phyloP scores from a whole-genome alignment of 1,139 yeast species.

The Scheffersomyces lignicola region DNA sequence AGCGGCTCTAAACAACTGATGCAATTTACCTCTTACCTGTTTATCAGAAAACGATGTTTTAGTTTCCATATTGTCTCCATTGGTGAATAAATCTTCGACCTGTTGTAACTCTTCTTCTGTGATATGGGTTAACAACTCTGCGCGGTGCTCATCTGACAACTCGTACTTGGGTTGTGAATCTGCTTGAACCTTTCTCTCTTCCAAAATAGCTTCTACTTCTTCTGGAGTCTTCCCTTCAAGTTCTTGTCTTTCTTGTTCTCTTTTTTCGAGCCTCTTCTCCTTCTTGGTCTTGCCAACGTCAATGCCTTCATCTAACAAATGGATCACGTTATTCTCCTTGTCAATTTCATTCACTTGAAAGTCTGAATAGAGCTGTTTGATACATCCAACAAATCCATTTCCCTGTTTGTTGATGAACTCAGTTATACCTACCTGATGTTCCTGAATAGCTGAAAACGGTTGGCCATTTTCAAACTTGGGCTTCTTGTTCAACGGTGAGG shows the following conservation, averaged over 20 bases:
- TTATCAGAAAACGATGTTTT: constrained; percentile 63
- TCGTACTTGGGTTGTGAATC: constrained; percentile 33
- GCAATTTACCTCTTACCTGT: constrained; percentile 70
- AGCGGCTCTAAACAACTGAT: constrained; percentile 70
- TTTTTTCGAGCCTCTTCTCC: constrained; percentile 50
- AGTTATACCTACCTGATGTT: constrained; percentile 83
- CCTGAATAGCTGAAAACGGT: constrained; percentile 34
- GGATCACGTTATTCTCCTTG: constrained; percentile 66
- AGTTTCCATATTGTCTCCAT: constrained; percentile 64
- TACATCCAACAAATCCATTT: constrained; percentile 71
- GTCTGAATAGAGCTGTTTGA: constrained; percentile 92
- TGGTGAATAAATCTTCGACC: constrained; percentile 54
- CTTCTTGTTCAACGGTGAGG: background rate
- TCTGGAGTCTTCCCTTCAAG: constrained; percentile 34
- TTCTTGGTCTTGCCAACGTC: constrained; percentile 50
- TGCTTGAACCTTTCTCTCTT: constrained; percentile 23
- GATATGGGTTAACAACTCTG: constrained; percentile 50
- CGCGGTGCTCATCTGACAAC: constrained; percentile 45
- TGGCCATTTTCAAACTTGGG: background rate
- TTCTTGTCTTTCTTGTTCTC: constrained; percentile 39
- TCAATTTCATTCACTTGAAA: constrained; percentile 90
- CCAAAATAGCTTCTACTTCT: constrained; percentile 33
- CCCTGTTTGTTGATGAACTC: constrained; percentile 56
- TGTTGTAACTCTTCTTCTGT: constrained; percentile 60
- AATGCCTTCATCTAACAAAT: constrained; percentile 72